These are phyloP conservation scores for Lolium perenne DNA, from an alignment of 176 grass and related monocot species.

Conservation along the genomic window DNA sequence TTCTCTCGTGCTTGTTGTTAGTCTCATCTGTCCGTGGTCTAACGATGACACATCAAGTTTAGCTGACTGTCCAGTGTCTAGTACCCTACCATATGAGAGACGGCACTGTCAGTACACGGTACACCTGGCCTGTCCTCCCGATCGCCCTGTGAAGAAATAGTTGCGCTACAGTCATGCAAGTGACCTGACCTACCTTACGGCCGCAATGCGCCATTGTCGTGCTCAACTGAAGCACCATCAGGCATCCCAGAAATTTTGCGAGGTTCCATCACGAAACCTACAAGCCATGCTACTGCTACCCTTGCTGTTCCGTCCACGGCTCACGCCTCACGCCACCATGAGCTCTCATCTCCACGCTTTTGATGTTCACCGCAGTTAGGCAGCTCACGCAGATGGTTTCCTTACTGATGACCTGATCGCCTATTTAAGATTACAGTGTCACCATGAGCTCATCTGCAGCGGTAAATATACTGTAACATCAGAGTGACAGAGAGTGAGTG, in stretches of 20 bases:
- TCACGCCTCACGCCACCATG: slow-evolving; percentile 39
- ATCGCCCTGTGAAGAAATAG: neutral
- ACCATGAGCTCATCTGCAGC: slow-evolving; percentile 28
- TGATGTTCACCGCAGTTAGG: slow-evolving; percentile 58
- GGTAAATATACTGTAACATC: slow-evolving; percentile 14
- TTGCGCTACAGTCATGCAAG: slow-evolving; percentile 10
- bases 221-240: slow-evolving; percentile 2
- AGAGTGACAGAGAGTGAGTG: too few species aligned
- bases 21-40: neutral
- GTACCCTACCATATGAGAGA: neutral
- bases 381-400: slow-evolving; percentile 57
- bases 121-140: neutral
- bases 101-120: slow-evolving; percentile 29
- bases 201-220: slow-evolving; percentile 3
- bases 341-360: slow-evolving; percentile 46
- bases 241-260: neutral
- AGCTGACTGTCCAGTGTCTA: neutral
- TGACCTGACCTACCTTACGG: slow-evolving; percentile 16
- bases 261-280: slow-evolving; percentile 8
- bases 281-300: neutral
- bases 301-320: neutral
- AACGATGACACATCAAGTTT: neutral
- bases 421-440: slow-evolving; percentile 62
- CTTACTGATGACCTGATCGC: neutral
- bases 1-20: neutral